Conservation (phyloP, 2,329 filamentous ascomycete genomes). For the Alternaria sp. region DNA sequence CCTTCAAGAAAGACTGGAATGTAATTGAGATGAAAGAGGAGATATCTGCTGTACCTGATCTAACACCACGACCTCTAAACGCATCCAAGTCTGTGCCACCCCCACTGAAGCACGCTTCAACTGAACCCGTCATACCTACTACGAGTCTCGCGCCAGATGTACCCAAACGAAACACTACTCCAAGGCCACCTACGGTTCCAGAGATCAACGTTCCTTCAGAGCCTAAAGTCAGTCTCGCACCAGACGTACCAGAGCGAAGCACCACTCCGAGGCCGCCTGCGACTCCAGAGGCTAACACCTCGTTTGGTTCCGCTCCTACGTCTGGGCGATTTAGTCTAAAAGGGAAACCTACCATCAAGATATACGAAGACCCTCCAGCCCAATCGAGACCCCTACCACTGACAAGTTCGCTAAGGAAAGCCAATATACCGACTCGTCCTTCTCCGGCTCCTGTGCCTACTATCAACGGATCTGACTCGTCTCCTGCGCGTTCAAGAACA, state of each 20-base stretch:
- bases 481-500: constrained; percentile 37
- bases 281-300: constrained; percentile 42
- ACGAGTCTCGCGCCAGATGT: constrained; percentile 60
- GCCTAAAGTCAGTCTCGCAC: constrained; percentile 64
- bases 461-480: constrained; percentile 61
- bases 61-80: constrained; percentile 30
- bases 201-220: constrained; percentile 35
- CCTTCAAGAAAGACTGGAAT: constrained; percentile 86
- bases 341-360: constrained; percentile 33
- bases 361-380: constrained; percentile 43
- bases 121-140: constrained; percentile 57
- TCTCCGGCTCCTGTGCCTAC: constrained; percentile 46
- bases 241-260: constrained; percentile 36
- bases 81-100: constrained; percentile 34
- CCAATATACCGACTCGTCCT: constrained; percentile 38
- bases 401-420: constrained; percentile 36
- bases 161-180: constrained; percentile 27
- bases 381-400: constrained; percentile 40
- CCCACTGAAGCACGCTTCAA: constrained; percentile 50
- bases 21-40: constrained; percentile 74
- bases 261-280: constrained; percentile 37
- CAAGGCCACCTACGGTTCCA: constrained; percentile 38
- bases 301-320: constrained; percentile 30
- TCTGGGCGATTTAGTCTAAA: constrained; percentile 30
- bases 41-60: constrained; percentile 40